These are phyloP conservation scores for Linnemannia elongata DNA, from an alignment of 192 early-diverging fungal genomes.

Conservation along the genomic window DNA sequence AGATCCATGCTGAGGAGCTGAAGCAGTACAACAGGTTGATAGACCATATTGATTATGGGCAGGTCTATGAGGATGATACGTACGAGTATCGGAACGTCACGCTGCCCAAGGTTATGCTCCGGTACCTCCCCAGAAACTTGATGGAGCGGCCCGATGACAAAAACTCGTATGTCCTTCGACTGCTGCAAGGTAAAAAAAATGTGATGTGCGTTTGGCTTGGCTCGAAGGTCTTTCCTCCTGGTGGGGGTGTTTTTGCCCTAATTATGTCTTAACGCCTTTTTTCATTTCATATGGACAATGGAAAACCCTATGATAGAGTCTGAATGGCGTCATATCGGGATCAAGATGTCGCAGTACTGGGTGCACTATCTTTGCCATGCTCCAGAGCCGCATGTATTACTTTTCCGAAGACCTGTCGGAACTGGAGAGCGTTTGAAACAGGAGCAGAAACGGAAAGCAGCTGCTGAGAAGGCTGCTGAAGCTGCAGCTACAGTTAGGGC, in stretches of 20 bases:
- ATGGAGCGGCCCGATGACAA: background rate
- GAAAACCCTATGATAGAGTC: slow-evolving; percentile 5
- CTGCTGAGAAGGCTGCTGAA: background rate
- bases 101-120: slow-evolving; percentile 30
- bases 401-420: slow-evolving; percentile 32
- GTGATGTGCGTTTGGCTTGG: background rate
- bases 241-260: background rate
- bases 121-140: background rate
- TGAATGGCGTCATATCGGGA: slow-evolving; percentile 32
- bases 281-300: background rate
- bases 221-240: background rate
- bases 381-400: slow-evolving; percentile 48
- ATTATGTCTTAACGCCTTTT: background rate
- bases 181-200: slow-evolving; percentile 30
- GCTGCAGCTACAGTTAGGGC: background rate
- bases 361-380: slow-evolving; percentile 35
- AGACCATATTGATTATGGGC: slow-evolving; percentile 26
- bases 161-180: background rate
- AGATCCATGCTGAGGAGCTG: background rate
- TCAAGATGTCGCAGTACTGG: slow-evolving; percentile 42
- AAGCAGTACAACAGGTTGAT: background rate
- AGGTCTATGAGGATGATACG: slow-evolving; percentile 18
- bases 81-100: slow-evolving; percentile 50
- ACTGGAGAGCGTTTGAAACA: background rate
- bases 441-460: background rate